These are phyloP conservation scores for Geotrichum aggregatum DNA, from an alignment of 1,139 yeast species.

Conservation along the genomic window DNA sequence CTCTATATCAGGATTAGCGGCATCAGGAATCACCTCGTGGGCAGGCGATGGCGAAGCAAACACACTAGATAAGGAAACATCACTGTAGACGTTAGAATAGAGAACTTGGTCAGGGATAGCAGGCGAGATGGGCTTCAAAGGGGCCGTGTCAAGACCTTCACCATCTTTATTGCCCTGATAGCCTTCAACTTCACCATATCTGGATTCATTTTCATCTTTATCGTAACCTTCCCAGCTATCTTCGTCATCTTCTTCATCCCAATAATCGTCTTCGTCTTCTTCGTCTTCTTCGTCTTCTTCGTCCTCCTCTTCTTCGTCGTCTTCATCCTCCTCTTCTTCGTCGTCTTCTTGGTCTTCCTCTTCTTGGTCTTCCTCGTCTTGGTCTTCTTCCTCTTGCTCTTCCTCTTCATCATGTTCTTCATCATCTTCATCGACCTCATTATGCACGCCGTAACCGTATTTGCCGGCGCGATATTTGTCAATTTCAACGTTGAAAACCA, in stretches of 20 bases:
- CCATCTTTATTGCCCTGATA: background rate
- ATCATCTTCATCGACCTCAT: constrained; percentile 1
- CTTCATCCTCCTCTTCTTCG: constrained; percentile 10
- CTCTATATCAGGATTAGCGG: no score
- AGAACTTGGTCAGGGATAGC: no score
- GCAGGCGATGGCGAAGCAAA: no score
- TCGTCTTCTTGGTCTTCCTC: constrained; percentile 5
- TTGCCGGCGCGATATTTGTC: background rate
- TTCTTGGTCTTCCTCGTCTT: background rate
- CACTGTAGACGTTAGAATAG: no score
- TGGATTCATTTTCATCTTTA: background rate
- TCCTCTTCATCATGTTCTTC: constrained; percentile 1
- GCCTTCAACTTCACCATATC: background rate
- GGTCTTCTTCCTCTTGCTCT: background rate
- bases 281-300: constrained; percentile 6
- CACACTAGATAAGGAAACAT: no score
- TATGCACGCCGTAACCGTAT: no score
- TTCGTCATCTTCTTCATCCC: constrained; percentile 5
- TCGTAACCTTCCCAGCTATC: background rate
- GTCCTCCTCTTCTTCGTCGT: constrained; percentile 6
- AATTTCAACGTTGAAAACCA: no score
- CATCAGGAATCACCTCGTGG: no score
- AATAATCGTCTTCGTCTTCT: background rate
- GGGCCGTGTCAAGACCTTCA: no score
- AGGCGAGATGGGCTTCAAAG: no score